Conservation (phyloP, 306 rosid genomes). For the Bauhinia variegata region DNA sequence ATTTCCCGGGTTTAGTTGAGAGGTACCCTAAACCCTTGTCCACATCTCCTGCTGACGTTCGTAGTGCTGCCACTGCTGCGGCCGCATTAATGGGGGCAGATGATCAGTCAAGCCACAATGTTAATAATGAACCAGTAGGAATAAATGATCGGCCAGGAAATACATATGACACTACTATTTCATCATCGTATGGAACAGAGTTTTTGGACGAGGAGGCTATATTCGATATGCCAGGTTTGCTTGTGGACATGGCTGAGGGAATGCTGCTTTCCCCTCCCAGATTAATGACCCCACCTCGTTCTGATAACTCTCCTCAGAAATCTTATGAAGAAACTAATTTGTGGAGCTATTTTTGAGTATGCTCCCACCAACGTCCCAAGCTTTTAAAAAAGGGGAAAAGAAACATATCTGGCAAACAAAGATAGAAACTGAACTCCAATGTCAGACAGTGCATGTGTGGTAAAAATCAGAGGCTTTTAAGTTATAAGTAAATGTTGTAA, state of each 20-base stretch:
- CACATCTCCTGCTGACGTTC: conserved; percentile 61
- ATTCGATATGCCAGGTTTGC: conserved; percentile 79
- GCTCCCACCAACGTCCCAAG: no score
- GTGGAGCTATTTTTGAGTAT: conserved; percentile 63
- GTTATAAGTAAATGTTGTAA: no score
- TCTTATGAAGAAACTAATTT: conserved; percentile 51
- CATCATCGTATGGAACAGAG: conserved; percentile 29
- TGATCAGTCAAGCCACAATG: background rate
- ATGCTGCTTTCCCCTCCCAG: conserved; percentile 91
- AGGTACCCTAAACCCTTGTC: conserved; percentile 65
- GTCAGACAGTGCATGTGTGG: no score
- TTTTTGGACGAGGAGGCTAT: conserved; percentile 85
- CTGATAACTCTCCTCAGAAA: conserved; percentile 49
- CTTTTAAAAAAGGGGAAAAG: no score
- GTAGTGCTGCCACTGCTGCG: conserved; percentile 68
- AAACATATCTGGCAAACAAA: no score
- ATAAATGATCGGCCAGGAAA: background rate
- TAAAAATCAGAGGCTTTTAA: no score
- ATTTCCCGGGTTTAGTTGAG: conserved; percentile 51
- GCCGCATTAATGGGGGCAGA: conserved; percentile 34
- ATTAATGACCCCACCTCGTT: conserved; percentile 51
- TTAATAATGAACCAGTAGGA: no score
- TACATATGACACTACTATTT: background rate
- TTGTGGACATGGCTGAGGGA: conserved; percentile 90
- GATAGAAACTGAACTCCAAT: no score